Percentiles rank a stretch among this genome's conserved stretches.
Conservation (phyloP, 1,284 basidiomycete species). For the Malassezia slooffiae region DNA sequence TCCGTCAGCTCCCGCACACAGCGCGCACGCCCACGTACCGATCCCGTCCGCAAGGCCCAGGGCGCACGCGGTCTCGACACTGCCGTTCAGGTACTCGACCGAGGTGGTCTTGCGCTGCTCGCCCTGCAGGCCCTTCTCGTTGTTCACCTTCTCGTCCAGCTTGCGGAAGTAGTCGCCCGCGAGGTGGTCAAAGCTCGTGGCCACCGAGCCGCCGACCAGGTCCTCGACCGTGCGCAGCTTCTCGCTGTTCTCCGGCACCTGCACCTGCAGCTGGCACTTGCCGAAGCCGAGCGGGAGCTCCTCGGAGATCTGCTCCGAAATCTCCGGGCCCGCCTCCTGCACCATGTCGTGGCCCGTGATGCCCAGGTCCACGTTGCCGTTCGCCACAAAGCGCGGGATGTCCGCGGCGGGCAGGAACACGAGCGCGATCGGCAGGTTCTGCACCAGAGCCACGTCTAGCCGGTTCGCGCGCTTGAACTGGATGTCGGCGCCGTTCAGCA, state of each 20-base stretch:
- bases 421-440: slow-evolving; percentile 88
- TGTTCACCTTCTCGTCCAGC: slow-evolving; percentile 55
- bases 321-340: slow-evolving; percentile 64
- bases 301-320: slow-evolving; percentile 58
- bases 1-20: not conserved
- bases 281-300: slow-evolving; percentile 80
- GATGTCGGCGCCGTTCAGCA: slow-evolving; percentile 76
- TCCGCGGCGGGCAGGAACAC: slow-evolving; percentile 95
- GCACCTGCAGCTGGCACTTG: slow-evolving; percentile 85
- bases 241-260: slow-evolving; percentile 68
- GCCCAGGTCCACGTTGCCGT: slow-evolving; percentile 82
- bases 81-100: slow-evolving; percentile 92
- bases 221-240: slow-evolving; percentile 63
- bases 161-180: slow-evolving; percentile 66
- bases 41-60: slow-evolving; percentile 95
- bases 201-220: slow-evolving; percentile 79
- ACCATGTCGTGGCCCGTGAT: slow-evolving; percentile 97
- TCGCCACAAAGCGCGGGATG: slow-evolving; percentile 95
- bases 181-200: slow-evolving; percentile 85
- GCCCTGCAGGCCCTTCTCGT: slow-evolving; percentile 48
- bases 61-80: slow-evolving; percentile 94
- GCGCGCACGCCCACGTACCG: slow-evolving; percentile 53
- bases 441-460: slow-evolving; percentile 80
- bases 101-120: slow-evolving; percentile 52
- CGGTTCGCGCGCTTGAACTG: slow-evolving; percentile 81